Evolutionary conservation across 129 eudicot species (phyloP).

Genomic region (Saussurea involucrata): DNA sequence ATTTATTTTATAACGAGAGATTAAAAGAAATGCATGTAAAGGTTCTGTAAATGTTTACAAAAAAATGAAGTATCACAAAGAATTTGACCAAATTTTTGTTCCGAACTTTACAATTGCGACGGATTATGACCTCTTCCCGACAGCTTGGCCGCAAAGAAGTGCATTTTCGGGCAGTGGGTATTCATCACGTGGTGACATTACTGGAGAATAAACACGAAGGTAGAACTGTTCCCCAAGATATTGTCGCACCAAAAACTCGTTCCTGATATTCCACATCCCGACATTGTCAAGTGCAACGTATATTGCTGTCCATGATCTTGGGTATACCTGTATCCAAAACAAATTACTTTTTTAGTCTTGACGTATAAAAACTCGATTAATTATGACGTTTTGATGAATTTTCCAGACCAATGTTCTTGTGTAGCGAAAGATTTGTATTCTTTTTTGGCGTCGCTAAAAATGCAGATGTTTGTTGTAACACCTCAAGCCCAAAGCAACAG

Average conservation of each 20-base stretch:
- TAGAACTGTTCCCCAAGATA: conserved; percentile 87
- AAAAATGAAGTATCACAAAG: conserved; percentile 28
- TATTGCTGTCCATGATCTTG: conserved; percentile 76
- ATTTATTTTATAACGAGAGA: conserved; percentile 13
- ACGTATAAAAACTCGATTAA: neutral
- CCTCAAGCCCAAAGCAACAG: too few species aligned
- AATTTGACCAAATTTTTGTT: conserved; percentile 13
- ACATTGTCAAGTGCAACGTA: conserved; percentile 70
- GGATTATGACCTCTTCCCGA: conserved; percentile 8
- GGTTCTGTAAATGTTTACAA: conserved; percentile 17
- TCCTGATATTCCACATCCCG: conserved; percentile 94
- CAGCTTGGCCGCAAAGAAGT: conserved; percentile 78
- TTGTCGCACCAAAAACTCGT: conserved; percentile 73
- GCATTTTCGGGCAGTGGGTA: conserved; percentile 70
- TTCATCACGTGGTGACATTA: conserved; percentile 61
- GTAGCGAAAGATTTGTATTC: neutral
- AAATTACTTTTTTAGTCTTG: neutral
- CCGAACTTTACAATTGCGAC: neutral
- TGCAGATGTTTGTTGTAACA: too few species aligned
- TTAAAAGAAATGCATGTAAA: neutral
- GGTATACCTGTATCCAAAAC: conserved; percentile 61
- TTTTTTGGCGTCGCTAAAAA: too few species aligned
- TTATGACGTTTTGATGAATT: neutral
- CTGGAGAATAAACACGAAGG: conserved; percentile 66
- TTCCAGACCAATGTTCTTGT: neutral